Percentiles rank a stretch among this genome's conserved stretches.
Evolutionary conservation across 2,329 filamentous ascomycete species (phyloP).

Genomic region (Fusarium oxysporum): DNA sequence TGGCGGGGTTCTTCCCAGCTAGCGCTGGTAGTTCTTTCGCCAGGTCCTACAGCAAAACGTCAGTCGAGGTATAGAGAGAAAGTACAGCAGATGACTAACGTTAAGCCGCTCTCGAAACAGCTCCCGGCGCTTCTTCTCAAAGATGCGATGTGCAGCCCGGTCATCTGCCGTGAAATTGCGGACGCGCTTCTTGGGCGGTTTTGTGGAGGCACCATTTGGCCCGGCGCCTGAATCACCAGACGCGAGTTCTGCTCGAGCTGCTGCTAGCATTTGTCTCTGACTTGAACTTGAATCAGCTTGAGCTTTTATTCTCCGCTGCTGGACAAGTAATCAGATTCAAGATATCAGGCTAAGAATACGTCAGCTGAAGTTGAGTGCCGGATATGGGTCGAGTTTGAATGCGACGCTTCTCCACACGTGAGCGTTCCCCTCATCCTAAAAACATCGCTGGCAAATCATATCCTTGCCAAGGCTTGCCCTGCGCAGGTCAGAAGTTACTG

Average conservation of each 20-base stretch:
- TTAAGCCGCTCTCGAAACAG: conserved; percentile 54
- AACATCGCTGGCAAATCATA: not conserved
- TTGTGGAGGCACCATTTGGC: conserved; percentile 1
- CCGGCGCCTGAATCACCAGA: conserved; percentile 8
- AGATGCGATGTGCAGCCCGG: conserved; percentile 54
- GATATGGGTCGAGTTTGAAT: not conserved
- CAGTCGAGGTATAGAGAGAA: too few relatives aligned
- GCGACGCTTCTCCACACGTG: conserved; percentile 4
- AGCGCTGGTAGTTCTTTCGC: conserved; percentile 51
- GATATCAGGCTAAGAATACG: not conserved
- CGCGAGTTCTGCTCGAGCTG: conserved; percentile 11
- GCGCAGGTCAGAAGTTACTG: not conserved
- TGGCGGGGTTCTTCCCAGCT: conserved; percentile 49
- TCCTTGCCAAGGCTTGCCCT: not conserved
- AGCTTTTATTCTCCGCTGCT: not conserved
- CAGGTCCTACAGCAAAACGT: conserved; percentile 47
- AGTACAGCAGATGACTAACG: not conserved
- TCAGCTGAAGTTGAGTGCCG: conserved; percentile 1
- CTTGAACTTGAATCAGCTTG: accelerated
- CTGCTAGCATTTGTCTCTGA: conserved; percentile 4
- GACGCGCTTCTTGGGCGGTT: conserved; percentile 48
- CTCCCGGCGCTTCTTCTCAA: conserved; percentile 56
- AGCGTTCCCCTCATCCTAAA: not conserved
- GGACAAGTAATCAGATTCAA: not conserved
- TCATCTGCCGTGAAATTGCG: conserved; percentile 56